These are phyloP conservation scores for Eleusine coracana DNA, from an alignment of 176 grass and related monocot genomes.

Conservation along the genomic window DNA sequence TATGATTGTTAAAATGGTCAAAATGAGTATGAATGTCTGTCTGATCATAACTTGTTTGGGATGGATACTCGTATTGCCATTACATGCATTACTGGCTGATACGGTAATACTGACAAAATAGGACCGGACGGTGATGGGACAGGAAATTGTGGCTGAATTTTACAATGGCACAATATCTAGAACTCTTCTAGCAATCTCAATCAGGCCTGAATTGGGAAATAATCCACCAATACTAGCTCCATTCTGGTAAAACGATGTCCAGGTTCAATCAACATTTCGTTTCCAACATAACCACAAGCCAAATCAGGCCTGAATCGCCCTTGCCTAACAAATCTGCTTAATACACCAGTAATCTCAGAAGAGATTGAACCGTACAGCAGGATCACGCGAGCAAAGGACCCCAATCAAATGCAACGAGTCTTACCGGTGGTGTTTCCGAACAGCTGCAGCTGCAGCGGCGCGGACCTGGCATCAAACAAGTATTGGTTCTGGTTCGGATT, in stretches of 20 bases:
- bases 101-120: background rate
- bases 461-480: constrained; percentile 4
- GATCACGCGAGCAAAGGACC: background rate
- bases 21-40: background rate
- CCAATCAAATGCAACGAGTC: background rate
- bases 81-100: background rate
- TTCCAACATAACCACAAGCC: background rate
- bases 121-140: background rate
- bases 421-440: constrained; percentile 24
- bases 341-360: background rate
- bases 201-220: background rate
- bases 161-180: background rate
- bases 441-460: constrained; percentile 44
- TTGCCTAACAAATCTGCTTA: background rate
- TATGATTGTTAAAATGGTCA: background rate
- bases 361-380: background rate
- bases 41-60: background rate
- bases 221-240: too few species aligned
- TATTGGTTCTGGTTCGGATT: constrained; percentile 17
- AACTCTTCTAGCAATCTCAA: background rate
- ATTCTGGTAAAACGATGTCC: background rate
- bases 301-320: background rate
- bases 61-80: background rate
- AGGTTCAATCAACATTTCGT: background rate
- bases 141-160: background rate